These are phyloP conservation scores for Lathyrus oleraceus DNA, from an alignment of 306 rosid species.

Conservation along the genomic window DNA sequence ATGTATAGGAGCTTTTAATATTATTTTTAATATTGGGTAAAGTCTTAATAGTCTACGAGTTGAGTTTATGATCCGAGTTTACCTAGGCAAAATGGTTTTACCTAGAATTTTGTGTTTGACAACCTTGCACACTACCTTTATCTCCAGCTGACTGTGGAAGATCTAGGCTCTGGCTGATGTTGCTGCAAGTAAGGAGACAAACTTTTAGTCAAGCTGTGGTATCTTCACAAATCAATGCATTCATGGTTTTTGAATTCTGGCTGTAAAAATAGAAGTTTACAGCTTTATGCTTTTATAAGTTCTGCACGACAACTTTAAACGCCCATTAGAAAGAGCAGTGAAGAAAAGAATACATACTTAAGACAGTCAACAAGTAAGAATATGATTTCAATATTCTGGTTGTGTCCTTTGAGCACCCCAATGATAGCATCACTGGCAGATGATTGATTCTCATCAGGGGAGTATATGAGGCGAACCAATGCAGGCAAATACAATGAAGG, in stretches of 20 bases:
- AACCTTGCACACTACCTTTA: constrained; percentile 33
- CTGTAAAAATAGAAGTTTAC: constrained; percentile 25
- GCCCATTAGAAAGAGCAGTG: constrained; percentile 2
- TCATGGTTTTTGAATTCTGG: constrained; percentile 16
- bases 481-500: constrained; percentile 69
- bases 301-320: constrained; percentile 21
- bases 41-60: background rate
- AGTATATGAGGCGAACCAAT: constrained; percentile 62
- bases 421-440: constrained; percentile 59
- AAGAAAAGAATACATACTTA: constrained; percentile 50
- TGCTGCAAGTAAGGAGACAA: constrained; percentile 53
- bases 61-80: background rate
- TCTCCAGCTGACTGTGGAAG: constrained; percentile 47
- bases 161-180: constrained; percentile 44
- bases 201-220: constrained; percentile 22
- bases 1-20: background rate
- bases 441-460: constrained; percentile 57
- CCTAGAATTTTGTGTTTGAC: background rate
- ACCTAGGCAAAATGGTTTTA: background rate
- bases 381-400: constrained; percentile 60
- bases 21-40: background rate
- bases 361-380: constrained; percentile 79
- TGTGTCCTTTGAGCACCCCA: constrained; percentile 67
- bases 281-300: constrained; percentile 19
- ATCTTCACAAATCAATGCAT: background rate